Base-by-base conservation (phyloP, 495 filamentous ascomycete species). In the Aspergillus campestris region DNA sequence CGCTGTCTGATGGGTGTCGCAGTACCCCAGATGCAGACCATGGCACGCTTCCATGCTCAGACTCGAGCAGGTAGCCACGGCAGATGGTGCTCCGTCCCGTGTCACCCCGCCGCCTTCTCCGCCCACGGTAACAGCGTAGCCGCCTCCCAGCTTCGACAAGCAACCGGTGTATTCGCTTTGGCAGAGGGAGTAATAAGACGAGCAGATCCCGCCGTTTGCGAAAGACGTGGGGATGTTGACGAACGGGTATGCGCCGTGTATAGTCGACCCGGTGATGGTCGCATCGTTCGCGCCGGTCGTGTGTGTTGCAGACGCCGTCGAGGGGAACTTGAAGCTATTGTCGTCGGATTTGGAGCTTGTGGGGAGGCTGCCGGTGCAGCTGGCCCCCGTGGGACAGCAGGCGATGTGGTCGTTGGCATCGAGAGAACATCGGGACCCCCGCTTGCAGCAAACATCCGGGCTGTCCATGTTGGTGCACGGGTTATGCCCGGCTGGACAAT, bases 221-320 rank as follows among this genome's bases (percentile, higher is more conserved):
- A 86, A 86, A 34, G 73, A 74, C 1, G 84, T 87, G 29, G 80
- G 78, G 43, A 87, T 71, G 52, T 73, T 75, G 30, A 82, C 67
- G 57, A 86, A 87, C 9, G 81, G 74, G 55, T 82, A 89, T 3
- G 69, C 67, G 24, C 57, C 64, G 2, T 66, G 38, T 6, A 69
- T 51, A 0, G 72, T 66, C 6, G 69, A 70, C 33, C 69, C 73
- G 31, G 69, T 74, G 8, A 65, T 61, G 0, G 70, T 64, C 12
- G 71, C 68, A 37, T 61, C 42, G 30, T 53, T 31, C 46, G 51
- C 27, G 44, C 47, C 50, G 5, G 59, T 55, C 7, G 66, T 69
- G 14, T 61, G 34, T 9, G 64, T 58, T 6, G 62, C 63, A 5
- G 58, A 59, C 15, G 59, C 59, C 8, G 56, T 52, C 15, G 61